Evolutionary conservation across 2,329 filamentous ascomycete species (phyloP), one percentile per base, ranked within the genome.

Genomic region (Fusarium succisae): DNA sequence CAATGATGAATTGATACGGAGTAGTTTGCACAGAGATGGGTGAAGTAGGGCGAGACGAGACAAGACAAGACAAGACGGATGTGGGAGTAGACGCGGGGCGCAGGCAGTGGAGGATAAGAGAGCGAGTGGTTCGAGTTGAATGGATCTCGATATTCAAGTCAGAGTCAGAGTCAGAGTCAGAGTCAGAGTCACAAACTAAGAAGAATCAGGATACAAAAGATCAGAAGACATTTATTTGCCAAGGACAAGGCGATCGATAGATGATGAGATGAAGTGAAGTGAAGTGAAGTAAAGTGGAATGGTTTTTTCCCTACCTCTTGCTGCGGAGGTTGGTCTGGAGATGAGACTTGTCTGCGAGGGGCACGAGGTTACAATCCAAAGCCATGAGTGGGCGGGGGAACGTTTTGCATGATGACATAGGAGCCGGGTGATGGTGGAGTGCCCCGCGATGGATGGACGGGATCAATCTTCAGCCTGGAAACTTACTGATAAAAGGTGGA

Each of bases 321-420:
- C 57, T 41, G 60, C 57, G 53, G 57, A 75, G 48, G 72, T 72
- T 75, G 72, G 63, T 75, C 72, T 74, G 53, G 67, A 64, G 66
- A 65, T 45, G 66, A 66, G 62, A 58, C 55, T 18, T 26, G 51
- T 59, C 35, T 63, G 67, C 43, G 72, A 75, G 72, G 72, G 72
- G 68, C 71, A 75, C 68, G 72, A 74, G 71, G 72, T 75, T 63
- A 55, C 59, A 56, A 58, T 58, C 50, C 55, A 54, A 59, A 32
- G 22, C 41, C 44, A 67, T 74, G 71, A 72, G 56, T 72, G 72
- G 72, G 72, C 50, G 57, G 48, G 64, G 66, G 57, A 48, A 53
- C 39, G 28, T 58, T 71, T 73, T 67, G 58, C 58, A 72, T 74
- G 72, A 74, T 74, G 72, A 74, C 72, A 74, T 74, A 72, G 71